Evolutionary conservation across 495 filamentous ascomycete genomes (phyloP).

Genomic region (Darksidea phi): DNA sequence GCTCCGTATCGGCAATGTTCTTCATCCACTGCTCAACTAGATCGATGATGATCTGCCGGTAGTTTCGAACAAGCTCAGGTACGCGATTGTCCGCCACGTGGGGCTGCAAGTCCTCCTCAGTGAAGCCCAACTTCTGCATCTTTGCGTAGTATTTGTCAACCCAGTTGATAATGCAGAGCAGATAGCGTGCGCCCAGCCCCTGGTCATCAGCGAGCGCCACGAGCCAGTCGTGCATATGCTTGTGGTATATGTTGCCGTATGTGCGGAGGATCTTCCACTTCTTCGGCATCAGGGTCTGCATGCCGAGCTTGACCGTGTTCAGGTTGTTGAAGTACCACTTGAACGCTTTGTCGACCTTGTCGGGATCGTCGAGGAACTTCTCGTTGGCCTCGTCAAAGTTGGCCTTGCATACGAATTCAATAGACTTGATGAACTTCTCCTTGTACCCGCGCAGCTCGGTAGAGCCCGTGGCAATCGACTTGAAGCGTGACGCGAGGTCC

Average conservation of each 20-base stretch:
- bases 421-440: slow-evolving; percentile 82
- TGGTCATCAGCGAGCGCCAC: slow-evolving; percentile 77
- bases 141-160: slow-evolving; percentile 92
- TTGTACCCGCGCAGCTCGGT: slow-evolving; percentile 95
- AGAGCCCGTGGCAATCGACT: slow-evolving; percentile 87
- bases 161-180: slow-evolving; percentile 91
- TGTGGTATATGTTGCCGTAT: slow-evolving; percentile 85
- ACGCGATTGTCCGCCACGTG: slow-evolving; percentile 87
- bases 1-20: slow-evolving; percentile 77
- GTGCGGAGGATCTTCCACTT: slow-evolving; percentile 96
- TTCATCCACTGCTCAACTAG: slow-evolving; percentile 98
- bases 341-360: slow-evolving; percentile 78
- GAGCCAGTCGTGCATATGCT: slow-evolving; percentile 91
- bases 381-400: slow-evolving; percentile 74
- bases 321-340: slow-evolving; percentile 98
- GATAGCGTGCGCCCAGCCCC: slow-evolving; percentile 70
- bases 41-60: slow-evolving; percentile 88
- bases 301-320: slow-evolving; percentile 83
- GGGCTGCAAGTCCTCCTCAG: slow-evolving; percentile 65
- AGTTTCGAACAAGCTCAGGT: slow-evolving; percentile 85
- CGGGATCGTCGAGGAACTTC: slow-evolving; percentile 76
- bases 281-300: slow-evolving; percentile 86
- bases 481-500: slow-evolving; percentile 88
- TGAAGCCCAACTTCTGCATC: slow-evolving; percentile 79
- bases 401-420: slow-evolving; percentile 67